Percentiles rank a stretch among this genome's conserved stretches.
Conservation (phyloP, 164 flowering plant genomes). For the Annona cherimola region DNA sequence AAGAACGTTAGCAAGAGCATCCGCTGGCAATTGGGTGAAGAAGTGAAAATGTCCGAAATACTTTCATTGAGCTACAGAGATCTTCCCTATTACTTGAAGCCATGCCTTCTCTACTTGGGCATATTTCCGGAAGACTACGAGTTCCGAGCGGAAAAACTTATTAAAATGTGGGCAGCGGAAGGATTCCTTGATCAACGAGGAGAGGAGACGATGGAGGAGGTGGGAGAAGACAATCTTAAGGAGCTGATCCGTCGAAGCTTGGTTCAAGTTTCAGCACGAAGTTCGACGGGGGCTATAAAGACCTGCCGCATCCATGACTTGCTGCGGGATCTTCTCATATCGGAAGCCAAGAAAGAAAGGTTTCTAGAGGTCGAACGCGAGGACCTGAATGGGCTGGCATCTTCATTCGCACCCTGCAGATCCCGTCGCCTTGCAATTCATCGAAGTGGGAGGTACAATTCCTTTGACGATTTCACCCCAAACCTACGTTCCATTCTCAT, state of each 20-base stretch:
- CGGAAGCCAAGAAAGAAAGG: conserved; percentile 6
- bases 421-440: conserved; percentile 2
- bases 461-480: not conserved
- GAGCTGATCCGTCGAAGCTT: conserved; percentile 11
- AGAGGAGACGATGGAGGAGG: conserved; percentile 9
- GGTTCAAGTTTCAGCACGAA: conserved; percentile 4
- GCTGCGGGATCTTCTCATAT: conserved; percentile 3
- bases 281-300: not conserved
- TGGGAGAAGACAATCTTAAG: conserved; percentile 10
- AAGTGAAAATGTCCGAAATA: not conserved
- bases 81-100: not conserved
- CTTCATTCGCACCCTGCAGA: not conserved
- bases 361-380: not conserved
- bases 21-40: not conserved
- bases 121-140: conserved; percentile 4
- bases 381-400: not conserved
- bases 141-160: not conserved
- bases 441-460: not conserved
- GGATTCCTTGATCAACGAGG: not conserved
- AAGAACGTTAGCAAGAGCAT: not conserved
- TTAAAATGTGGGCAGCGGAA: not conserved
- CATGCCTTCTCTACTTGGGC: not conserved
- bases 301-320: conserved; percentile 11
- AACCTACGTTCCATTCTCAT: not conserved
- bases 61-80: not conserved